These are phyloP conservation scores for Eucalyptus microcorys DNA, from an alignment of 345 rosid genomes.

Conservation along the genomic window DNA sequence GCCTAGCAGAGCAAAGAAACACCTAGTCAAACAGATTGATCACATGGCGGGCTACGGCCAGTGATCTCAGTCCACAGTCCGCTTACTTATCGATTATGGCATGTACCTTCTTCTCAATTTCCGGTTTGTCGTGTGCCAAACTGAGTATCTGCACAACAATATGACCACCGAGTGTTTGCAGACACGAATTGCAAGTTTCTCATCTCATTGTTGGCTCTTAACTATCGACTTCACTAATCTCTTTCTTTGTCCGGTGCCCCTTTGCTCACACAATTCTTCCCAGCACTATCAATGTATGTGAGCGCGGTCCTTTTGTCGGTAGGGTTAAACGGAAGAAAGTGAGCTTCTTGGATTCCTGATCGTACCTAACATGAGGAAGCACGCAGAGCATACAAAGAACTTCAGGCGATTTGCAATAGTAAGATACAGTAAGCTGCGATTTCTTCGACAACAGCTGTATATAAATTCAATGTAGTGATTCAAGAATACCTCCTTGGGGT, in stretches of 20 bases:
- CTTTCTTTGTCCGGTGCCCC: conserved; percentile 18
- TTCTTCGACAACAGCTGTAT: neutral
- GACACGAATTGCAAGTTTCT: neutral
- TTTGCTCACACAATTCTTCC: conserved; percentile 10
- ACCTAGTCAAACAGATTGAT: neutral
- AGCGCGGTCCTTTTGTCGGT: conserved; percentile 29
- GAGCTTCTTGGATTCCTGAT: conserved; percentile 18
- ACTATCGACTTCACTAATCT: neutral
- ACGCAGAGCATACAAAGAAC: neutral
- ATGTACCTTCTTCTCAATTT: conserved; percentile 32
- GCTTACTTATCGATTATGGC: conserved; percentile 41
- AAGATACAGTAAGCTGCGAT: neutral
- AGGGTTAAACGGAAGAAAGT: conserved; percentile 29
- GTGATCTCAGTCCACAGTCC: conserved; percentile 54
- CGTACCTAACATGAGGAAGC: conserved; percentile 6
- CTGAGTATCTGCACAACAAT: neutral
- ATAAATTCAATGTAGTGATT: neutral
- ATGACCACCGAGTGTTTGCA: neutral
- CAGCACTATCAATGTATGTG: conserved; percentile 6
- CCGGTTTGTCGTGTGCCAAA: neutral
- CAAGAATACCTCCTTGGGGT: conserved; percentile 16
- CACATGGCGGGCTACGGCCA: conserved; percentile 50
- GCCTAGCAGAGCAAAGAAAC: conserved; percentile 5
- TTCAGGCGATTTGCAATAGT: neutral
- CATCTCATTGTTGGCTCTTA: conserved; percentile 10